These are phyloP conservation scores for Thelonectria olida DNA, from an alignment of 2,329 filamentous ascomycete species.

Conservation along the genomic window DNA sequence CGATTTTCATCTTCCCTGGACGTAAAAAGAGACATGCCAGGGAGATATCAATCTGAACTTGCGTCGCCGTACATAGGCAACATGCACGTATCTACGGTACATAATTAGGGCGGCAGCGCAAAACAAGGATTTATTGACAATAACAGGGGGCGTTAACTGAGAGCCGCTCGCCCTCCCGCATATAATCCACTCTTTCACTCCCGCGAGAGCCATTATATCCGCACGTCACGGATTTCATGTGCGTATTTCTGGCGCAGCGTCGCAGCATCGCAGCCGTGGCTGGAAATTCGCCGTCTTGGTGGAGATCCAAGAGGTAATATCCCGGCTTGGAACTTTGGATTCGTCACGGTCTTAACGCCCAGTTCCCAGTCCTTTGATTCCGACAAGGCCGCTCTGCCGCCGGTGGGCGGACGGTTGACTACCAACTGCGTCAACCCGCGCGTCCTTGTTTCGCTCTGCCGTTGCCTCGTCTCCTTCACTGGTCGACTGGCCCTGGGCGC, in stretches of 20 bases:
- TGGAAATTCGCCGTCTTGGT: conserved; percentile 27
- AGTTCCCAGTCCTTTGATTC: conserved; percentile 20
- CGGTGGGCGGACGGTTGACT: conserved; percentile 19
- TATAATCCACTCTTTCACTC: conserved; percentile 5
- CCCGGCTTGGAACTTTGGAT: conserved; percentile 23
- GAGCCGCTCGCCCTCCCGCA: background rate
- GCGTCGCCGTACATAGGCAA: background rate
- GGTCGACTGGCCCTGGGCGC: conserved; percentile 11
- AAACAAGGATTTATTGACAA: background rate
- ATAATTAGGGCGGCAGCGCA: background rate
- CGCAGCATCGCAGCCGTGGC: conserved; percentile 20
- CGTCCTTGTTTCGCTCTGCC: conserved; percentile 29
- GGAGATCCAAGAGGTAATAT: conserved; percentile 17
- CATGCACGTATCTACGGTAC: background rate
- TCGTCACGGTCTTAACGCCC: conserved; percentile 33
- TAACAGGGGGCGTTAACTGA: background rate
- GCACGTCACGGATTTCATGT: conserved; percentile 11
- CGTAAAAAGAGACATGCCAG: background rate
- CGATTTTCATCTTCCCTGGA: background rate
- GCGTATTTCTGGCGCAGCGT: conserved; percentile 12
- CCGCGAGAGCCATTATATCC: conserved; percentile 8
- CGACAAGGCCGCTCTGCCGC: conserved; percentile 23
- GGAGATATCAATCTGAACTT: background rate
- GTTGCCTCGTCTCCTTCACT: conserved; percentile 20
- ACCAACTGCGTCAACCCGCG: conserved; percentile 3